Base-by-base conservation (phyloP, 1,284 basidiomycete genomes). In the Trametes versicolor region DNA sequence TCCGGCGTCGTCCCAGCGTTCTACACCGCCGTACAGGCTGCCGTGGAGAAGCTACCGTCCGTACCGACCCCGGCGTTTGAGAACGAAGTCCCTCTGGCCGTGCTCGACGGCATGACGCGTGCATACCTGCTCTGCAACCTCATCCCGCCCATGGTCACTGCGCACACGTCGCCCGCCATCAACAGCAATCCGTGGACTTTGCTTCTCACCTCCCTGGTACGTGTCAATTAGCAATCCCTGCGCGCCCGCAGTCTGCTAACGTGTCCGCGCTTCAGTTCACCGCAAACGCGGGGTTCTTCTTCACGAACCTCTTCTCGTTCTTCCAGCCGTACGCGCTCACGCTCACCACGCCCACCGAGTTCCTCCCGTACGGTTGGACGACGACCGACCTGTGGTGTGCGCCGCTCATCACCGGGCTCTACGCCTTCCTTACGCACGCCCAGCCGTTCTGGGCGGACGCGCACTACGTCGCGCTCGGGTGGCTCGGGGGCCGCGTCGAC, bases 331-430 rank as follows among this genome's bases (percentile, higher is more conserved):
- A 86, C 17, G 79, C 88, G 0, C 78, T 91, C 63, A 71, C 84
- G 8, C 74, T 93, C 21, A 81, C 86, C 48, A 93, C 91, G 0
- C 92, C 92, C 2, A 80, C 86, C 0, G 91, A 93, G 72, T 80
- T 93, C 12, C 82, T 82, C 56, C 83, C 89, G 0, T 91, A 90
- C 66, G 92, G 91, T 5, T 93, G 91, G 92, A 89, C 88, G 23
- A 87, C 87, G 27, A 82, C 84, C 0, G 91, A 93, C 72, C 75
- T 93, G 34, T 93, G 92, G 92, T 87, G 85, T 78, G 91, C 92
- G 37, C 91, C 87, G 43, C 79, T 86, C 69, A 78, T 87, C 70
- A 92, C 90, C 13, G 91, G 81, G 0, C 74, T 93, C 13, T 92
- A 88, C 71, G 89, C 91, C 58, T 84, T 91, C 66, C 82, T 93